A percentile compares a stretch with the other conserved stretches of the same genome.
phyloP scores from a whole-genome alignment of 1,284 basidiomycete genomes.

The Sporisorium graminicola region DNA sequence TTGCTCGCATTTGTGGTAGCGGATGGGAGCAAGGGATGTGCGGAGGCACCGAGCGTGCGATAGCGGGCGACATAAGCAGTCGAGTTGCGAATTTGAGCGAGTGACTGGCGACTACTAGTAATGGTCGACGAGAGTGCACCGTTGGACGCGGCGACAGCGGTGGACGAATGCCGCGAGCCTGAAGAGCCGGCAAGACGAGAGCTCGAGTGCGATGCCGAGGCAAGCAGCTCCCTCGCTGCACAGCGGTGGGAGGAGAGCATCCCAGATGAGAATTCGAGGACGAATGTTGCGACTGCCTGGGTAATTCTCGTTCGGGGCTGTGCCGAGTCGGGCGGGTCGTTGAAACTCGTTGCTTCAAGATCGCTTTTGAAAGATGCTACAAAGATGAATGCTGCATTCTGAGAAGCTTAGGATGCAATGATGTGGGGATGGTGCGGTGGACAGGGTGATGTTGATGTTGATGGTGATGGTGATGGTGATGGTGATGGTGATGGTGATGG shows the following conservation, averaged over 20 bases:
- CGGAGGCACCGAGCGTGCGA: conserved; percentile 38
- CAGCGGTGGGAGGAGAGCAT: conserved; percentile 33
- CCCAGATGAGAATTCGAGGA: background rate
- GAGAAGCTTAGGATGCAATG: background rate
- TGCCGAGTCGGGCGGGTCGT: background rate
- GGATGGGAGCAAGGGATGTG: conserved; percentile 37
- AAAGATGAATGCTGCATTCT: conserved; percentile 14
- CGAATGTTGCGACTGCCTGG: background rate
- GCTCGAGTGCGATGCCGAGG: conserved; percentile 14
- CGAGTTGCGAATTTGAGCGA: conserved; percentile 48
- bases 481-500: background rate
- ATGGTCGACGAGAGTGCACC: conserved; percentile 11
- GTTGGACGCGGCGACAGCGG: conserved; percentile 20
- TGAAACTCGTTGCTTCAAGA: background rate
- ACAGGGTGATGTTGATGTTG: background rate
- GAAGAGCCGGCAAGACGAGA: conserved; percentile 29
- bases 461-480: background rate
- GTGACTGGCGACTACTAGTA: conserved; percentile 20
- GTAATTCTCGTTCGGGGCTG: too few species aligned
- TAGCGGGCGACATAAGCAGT: conserved; percentile 46
- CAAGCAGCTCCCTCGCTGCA: conserved; percentile 38
- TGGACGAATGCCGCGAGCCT: conserved; percentile 35
- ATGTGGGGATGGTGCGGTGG: background rate
- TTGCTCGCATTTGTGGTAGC: conserved; percentile 16
- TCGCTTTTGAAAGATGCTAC: conserved; percentile 7